Evolutionary conservation across 192 early-diverging fungal species (phyloP).

Genomic region (Linnemannia zychae): DNA sequence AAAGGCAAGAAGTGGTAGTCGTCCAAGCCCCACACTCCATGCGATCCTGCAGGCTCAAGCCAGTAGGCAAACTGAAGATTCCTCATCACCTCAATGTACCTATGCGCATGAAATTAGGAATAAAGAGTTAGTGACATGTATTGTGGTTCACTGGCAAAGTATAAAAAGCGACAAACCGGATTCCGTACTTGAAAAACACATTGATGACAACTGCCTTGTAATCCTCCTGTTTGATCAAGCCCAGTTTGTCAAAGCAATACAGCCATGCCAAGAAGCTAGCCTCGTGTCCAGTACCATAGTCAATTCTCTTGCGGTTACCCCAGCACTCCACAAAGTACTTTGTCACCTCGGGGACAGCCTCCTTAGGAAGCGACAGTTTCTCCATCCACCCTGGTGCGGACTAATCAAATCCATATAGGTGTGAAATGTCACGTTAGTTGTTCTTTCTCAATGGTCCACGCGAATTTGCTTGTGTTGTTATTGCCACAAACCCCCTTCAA

Average conservation of each 20-base stretch:
- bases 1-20: conserved; percentile 99
- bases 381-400: conserved; percentile 53
- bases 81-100: conserved; percentile 92
- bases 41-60: conserved; percentile 97
- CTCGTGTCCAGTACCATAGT: conserved; percentile 99
- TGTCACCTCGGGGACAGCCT: conserved; percentile 67
- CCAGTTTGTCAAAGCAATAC: conserved; percentile 84
- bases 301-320: conserved; percentile 93
- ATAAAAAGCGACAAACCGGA: conserved; percentile 6
- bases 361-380: conserved; percentile 41
- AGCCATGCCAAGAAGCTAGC: conserved; percentile 91
- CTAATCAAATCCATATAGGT: conserved; percentile 15
- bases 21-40: conserved; percentile 99
- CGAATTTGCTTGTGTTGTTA: not conserved
- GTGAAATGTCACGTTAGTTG: not conserved
- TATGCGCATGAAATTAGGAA: conserved; percentile 11
- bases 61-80: conserved; percentile 92
- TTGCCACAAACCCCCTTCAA: not conserved
- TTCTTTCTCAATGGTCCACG: not conserved
- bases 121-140: not conserved
- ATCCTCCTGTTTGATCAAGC: conserved; percentile 75
- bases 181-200: conserved; percentile 76
- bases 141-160: not conserved
- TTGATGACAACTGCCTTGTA: conserved; percentile 82
- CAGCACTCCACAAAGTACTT: conserved; percentile 87